Conservation (phyloP, 2,329 filamentous ascomycete genomes). For the Aspergillus sp. region DNA sequence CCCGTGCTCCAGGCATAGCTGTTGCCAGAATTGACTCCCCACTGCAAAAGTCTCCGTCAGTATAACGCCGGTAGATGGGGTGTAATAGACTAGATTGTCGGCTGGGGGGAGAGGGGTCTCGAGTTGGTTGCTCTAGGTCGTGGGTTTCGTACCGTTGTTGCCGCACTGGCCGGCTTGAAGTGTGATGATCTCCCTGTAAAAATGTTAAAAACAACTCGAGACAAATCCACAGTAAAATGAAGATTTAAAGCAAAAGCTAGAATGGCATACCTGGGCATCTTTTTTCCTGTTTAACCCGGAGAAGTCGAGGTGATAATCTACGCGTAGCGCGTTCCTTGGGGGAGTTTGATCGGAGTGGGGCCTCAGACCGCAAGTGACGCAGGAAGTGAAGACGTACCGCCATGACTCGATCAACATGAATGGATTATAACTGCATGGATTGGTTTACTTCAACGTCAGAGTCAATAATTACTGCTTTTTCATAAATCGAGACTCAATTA, state of each 20-base stretch:
- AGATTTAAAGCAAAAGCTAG: background rate
- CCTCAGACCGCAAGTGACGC: constrained; percentile 25
- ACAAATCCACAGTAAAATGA: background rate
- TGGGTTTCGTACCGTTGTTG: constrained; percentile 78
- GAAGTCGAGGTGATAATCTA: constrained; percentile 28
- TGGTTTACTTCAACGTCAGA: background rate
- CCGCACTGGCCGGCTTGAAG: constrained; percentile 98
- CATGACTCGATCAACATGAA: background rate
- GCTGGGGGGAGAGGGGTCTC: constrained; percentile 12
- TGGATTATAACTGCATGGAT: background rate
- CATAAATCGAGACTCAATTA: background rate
- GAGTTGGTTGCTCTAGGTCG: constrained; percentile 18
- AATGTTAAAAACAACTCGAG: constrained; percentile 8
- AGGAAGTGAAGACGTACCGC: background rate
- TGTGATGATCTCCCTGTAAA: constrained; percentile 90
- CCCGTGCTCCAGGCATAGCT: constrained; percentile 95
- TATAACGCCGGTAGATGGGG: constrained; percentile 5
- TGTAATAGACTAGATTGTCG: background rate
- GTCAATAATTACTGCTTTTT: background rate
- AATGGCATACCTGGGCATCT: constrained; percentile 38
- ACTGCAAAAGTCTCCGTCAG: constrained; percentile 57
- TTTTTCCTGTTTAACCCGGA: constrained; percentile 29
- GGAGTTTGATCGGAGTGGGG: constrained; percentile 10
- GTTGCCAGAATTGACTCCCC: constrained; percentile 98
- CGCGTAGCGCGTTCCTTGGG: constrained; percentile 36